These are phyloP conservation scores for Drechslera avenae DNA, from an alignment of 2,329 filamentous ascomycete genomes.

Conservation along the genomic window DNA sequence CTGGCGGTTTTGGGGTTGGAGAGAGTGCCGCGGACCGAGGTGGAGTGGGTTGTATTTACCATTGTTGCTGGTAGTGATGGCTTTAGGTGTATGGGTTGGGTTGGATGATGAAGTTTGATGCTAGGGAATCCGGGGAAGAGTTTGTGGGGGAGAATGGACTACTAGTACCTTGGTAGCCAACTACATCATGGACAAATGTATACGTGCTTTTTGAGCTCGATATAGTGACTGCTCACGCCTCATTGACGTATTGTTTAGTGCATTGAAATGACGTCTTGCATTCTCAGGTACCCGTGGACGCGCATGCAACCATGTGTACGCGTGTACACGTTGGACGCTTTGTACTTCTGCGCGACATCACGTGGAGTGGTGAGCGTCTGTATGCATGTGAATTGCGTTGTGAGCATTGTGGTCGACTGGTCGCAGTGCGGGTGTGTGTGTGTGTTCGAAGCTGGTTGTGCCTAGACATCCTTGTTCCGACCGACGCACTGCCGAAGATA, in stretches of 20 bases:
- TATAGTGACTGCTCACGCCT: slow-evolving; percentile 7
- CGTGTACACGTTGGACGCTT: too few species aligned
- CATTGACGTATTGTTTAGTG: slow-evolving; percentile 23
- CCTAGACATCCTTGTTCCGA: too few species aligned
- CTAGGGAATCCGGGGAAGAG: not conserved
- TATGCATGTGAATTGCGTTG: too few species aligned
- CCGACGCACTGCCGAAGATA: too few species aligned
- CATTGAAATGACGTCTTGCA: slow-evolving; percentile 30
- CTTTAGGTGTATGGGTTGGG: not conserved
- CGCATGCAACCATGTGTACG: slow-evolving; percentile 5
- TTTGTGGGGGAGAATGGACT: not conserved
- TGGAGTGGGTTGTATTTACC: slow-evolving; percentile 20
- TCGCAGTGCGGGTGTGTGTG: not conserved
- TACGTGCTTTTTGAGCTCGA: slow-evolving; percentile 4
- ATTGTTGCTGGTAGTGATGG: slow-evolving; percentile 16
- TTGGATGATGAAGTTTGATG: not conserved
- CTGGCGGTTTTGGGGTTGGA: slow-evolving; percentile 36
- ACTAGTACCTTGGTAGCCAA: not conserved
- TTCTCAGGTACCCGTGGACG: slow-evolving; percentile 6
- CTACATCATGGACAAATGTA: slow-evolving; percentile 15
- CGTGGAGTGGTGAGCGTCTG: not conserved
- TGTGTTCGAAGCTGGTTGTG: not conserved
- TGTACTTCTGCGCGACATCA: too few species aligned
- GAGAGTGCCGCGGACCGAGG: slow-evolving; percentile 41
- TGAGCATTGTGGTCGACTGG: too few species aligned